Evolutionary conservation across 2,329 filamentous ascomycete species (phyloP), one percentile per base, ranked within the genome.

Genomic region (Pseudovirgaria hyperparasitica): DNA sequence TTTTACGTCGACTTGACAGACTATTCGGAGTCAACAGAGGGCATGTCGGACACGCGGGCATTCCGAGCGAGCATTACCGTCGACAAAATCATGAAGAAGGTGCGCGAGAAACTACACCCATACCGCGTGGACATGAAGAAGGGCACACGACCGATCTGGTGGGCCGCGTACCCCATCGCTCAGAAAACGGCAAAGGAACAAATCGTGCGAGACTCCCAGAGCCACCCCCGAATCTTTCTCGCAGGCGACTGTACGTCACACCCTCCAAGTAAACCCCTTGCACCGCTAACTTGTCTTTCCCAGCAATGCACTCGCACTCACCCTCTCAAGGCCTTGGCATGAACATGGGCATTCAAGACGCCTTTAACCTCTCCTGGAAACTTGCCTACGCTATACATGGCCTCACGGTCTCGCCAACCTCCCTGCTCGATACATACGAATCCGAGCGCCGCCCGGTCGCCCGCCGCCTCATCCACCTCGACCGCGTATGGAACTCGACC

Each of bases 91-190:
- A 72, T 81, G 36, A 62, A 62, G 8, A 69, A 70, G 3, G 76
- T 76, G 3, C 74, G 75, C 45, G 67, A 60, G 30, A 79, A 80
- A 9, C 48, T 82, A 14, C 57, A 68, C 24, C 76, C 77, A 2
- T 82, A 80, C 45, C 64, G 57, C 5, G 75, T 82, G 30, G 65
- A 71, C 31, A 80, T 76, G 0, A 54, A 54, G 25, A 34, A 40
- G 10, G 37, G 43, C 63, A 72, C 76, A 35, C 59, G 61, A 5
- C 67, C 78, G 2, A 74, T 79, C 41, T 82, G 77, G 78, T 84
- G 72, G 54, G 79, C 78, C 0, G 76, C 78, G 2, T 84, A 84
- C 40, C 76, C 78, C 23, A 81, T 84, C 34, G 76, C 77, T 6
- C 78, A 84, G 48, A 75, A 78, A 0, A 76, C 57, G 6, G 46